phyloP scores from a whole-genome alignment of 1,284 basidiomycete genomes.

The Pseudozyma flocculosa region DNA sequence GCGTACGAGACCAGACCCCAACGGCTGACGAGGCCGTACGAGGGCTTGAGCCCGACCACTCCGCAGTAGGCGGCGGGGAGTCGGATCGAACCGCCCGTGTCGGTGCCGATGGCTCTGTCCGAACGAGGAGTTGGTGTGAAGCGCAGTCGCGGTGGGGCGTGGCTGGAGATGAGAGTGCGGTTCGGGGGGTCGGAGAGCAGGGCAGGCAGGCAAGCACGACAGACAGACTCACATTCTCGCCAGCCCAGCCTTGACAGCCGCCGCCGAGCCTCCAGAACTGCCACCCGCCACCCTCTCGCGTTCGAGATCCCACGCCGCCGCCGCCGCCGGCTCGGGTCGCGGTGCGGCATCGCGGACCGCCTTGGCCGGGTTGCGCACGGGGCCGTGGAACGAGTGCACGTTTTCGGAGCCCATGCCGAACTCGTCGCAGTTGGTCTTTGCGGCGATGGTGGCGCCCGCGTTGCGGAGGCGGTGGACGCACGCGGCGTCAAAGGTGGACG shows the following conservation, averaged over 20 bases:
- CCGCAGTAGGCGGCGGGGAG: slow-evolving; percentile 93
- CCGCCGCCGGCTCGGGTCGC: no score
- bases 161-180: no score
- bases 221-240: slow-evolving; percentile 42
- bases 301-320: slow-evolving; percentile 33
- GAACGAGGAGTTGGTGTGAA: no score
- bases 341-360: no score
- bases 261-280: slow-evolving; percentile 57
- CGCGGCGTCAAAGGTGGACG: slow-evolving; percentile 82
- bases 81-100: slow-evolving; percentile 91
- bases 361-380: slow-evolving; percentile 43
- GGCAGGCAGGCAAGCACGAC: no score
- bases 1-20: slow-evolving; percentile 91
- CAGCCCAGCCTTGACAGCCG: slow-evolving; percentile 41
- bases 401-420: slow-evolving; percentile 83
- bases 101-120: slow-evolving; percentile 74
- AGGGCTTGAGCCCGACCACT: slow-evolving; percentile 87
- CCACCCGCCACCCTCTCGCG: slow-evolving; percentile 65
- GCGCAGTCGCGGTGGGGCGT: no score
- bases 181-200: no score
- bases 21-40: slow-evolving; percentile 85
- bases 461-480: slow-evolving; percentile 69
- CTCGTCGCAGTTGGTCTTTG: slow-evolving; percentile 95
- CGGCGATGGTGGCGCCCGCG: slow-evolving; percentile 73
- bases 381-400: slow-evolving; percentile 41